Conservation (phyloP, 2,329 filamentous ascomycete species). For the Neophaeococcomyces mojaviensis region DNA sequence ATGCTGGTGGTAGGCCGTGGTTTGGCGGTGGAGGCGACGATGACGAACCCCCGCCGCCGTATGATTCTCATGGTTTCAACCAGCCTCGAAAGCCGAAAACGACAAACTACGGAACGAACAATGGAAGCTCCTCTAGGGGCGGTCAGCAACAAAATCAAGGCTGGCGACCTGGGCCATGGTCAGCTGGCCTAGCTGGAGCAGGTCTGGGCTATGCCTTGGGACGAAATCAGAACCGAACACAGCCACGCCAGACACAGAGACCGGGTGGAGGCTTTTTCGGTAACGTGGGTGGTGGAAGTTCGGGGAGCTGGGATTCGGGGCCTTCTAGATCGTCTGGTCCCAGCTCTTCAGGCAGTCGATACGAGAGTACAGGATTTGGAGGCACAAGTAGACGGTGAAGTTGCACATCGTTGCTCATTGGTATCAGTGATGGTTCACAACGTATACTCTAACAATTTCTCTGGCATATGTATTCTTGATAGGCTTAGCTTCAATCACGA, state of each 20-base stretch:
- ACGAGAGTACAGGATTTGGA: conserved; percentile 39
- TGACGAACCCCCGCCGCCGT: conserved; percentile 34
- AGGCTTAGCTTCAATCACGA: no score
- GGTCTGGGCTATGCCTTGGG: conserved; percentile 35
- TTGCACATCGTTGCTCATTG: no score
- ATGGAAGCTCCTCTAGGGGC: conserved; percentile 5
- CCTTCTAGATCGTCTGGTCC: conserved; percentile 17
- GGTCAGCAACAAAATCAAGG: conserved; percentile 20
- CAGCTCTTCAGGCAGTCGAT: conserved; percentile 25
- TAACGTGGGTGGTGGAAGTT: conserved; percentile 29
- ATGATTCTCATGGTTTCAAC: conserved; percentile 32
- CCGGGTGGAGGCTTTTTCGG: conserved; percentile 10
- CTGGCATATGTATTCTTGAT: no score
- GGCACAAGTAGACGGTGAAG: conserved; percentile 36
- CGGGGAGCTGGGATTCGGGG: conserved; percentile 14
- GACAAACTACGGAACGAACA: conserved; percentile 21
- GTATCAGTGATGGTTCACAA: no score
- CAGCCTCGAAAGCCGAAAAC: conserved; percentile 34
- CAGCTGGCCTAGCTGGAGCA: conserved; percentile 36
- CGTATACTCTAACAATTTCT: no score
- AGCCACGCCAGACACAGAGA: conserved; percentile 13
- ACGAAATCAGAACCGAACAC: conserved; percentile 13
- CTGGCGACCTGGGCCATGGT: conserved; percentile 43
- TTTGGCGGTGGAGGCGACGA: conserved; percentile 27
- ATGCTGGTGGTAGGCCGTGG: conserved; percentile 25